Conservation (phyloP, 2,329 filamentous ascomycete species). For the Rutstroemia sp. region DNA sequence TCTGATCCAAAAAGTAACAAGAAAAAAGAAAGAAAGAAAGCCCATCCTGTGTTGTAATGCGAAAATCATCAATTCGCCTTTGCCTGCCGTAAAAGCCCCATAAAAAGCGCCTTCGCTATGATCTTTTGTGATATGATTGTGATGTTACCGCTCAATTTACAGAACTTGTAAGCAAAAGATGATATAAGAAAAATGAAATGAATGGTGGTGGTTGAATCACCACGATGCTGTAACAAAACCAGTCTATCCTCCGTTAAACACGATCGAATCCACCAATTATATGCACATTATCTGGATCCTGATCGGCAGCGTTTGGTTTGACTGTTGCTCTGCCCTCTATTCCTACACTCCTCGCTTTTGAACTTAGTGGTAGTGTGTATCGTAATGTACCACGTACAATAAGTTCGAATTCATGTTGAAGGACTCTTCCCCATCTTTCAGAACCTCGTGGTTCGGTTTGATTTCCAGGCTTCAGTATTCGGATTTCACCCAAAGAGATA, state of each 20-base stretch:
- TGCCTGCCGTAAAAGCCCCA: conserved; percentile 5
- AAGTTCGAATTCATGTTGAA: conserved; percentile 87
- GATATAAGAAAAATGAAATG: conserved; percentile 1
- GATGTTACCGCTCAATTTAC: conserved; percentile 8
- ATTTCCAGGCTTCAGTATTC: conserved; percentile 78
- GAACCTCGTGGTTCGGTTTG: conserved; percentile 75
- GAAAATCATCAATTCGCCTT: conserved; percentile 5
- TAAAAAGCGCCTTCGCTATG: conserved; percentile 8
- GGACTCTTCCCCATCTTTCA: conserved; percentile 81
- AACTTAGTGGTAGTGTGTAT: conserved; percentile 61
- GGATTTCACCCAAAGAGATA: conserved; percentile 73
- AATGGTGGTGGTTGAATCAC: conserved; percentile 2
- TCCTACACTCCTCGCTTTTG: conserved; percentile 49
- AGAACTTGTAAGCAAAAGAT: conserved; percentile 6
- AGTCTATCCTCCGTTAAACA: background rate
- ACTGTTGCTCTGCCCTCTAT: conserved; percentile 54
- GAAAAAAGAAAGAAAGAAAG: background rate
- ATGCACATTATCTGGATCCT: conserved; percentile 25
- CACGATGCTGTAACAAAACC: background rate
- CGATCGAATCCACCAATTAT: conserved; percentile 13
- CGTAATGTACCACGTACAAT: conserved; percentile 87
- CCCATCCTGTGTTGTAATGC: conserved; percentile 2
- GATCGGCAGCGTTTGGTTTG: conserved; percentile 43
- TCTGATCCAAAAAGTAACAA: conserved; percentile 4
- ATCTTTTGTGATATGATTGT: conserved; percentile 7